These are phyloP conservation scores for Alisma plantagoaquatica DNA, from an alignment of 106 monocot genomes.

Conservation along the genomic window DNA sequence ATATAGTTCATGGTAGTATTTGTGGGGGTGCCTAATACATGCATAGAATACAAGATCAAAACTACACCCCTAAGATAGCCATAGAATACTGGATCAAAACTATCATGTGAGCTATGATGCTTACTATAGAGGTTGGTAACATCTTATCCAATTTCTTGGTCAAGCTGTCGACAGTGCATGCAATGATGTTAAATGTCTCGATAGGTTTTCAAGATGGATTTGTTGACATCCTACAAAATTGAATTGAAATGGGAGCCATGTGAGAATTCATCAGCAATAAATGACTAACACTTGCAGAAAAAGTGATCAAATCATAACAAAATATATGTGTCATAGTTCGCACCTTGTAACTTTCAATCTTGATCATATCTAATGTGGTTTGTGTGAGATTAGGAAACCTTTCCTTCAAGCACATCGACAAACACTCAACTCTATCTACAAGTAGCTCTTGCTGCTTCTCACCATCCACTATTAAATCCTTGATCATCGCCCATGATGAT, in stretches of 20 bases:
- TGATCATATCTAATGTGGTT: conserved; percentile 79
- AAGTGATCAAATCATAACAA: not conserved
- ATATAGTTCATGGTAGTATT: too few species aligned
- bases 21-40: conserved; percentile 67
- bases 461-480: conserved; percentile 47
- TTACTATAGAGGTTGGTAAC: conserved; percentile 13
- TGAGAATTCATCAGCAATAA: too few species aligned
- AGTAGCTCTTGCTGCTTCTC: conserved; percentile 74
- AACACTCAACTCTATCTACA: conserved; percentile 73
- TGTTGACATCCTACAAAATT: conserved; percentile 74
- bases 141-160: conserved; percentile 43
- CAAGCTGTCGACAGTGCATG: conserved; percentile 75
- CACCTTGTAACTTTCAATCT: conserved; percentile 94
- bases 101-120: conserved; percentile 25
- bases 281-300: too few species aligned
- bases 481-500: conserved; percentile 71
- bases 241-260: too few species aligned
- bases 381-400: conserved; percentile 85
- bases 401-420: conserved; percentile 81
- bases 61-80: too few species aligned
- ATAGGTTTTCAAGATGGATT: conserved; percentile 90
- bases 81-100: conserved; percentile 21
- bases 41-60: too few species aligned
- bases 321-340: not conserved
- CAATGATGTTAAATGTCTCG: conserved; percentile 81